phyloP scores from a whole-genome alignment of 306 rosid species.

The Cucumis melo region DNA sequence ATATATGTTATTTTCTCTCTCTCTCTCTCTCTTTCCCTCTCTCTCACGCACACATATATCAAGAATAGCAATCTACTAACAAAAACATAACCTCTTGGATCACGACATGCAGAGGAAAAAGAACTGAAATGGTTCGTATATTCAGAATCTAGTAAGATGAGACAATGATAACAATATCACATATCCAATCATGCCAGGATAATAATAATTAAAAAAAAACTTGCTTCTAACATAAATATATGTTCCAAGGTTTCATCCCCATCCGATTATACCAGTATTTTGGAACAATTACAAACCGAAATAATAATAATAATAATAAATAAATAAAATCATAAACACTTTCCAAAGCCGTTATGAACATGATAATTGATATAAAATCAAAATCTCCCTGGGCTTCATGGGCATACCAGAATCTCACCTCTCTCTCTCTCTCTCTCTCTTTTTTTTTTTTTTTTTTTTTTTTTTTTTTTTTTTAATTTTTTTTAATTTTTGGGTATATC shows the following conservation, averaged over 20 bases:
- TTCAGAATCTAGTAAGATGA: not conserved
- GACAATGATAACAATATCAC: not conserved
- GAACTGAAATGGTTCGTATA: not conserved
- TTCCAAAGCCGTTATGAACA: not conserved
- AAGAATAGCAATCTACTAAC: not conserved
- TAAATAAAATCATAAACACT: not conserved
- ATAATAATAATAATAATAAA: not conserved
- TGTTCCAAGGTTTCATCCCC: not conserved
- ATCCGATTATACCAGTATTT: not conserved
- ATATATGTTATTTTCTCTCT: not conserved
- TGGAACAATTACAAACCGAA: not conserved
- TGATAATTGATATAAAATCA: not conserved
- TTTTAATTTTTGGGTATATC: not conserved
- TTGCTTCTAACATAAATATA: not conserved
- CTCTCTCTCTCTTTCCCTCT: not conserved
- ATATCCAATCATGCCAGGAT: not conserved
- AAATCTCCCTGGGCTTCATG: not conserved
- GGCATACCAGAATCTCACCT: not conserved
- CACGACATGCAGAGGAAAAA: not conserved
- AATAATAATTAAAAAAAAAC: not conserved
- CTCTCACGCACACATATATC: not conserved
- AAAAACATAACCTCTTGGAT: not conserved
- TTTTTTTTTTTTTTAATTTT: no score
- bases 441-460: no score
- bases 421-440: no score